A percentile compares a stretch with the other conserved stretches of the same genome.
Conservation (phyloP, 2,329 filamentous ascomycete genomes). For the Hymenoscyphus linearis region DNA sequence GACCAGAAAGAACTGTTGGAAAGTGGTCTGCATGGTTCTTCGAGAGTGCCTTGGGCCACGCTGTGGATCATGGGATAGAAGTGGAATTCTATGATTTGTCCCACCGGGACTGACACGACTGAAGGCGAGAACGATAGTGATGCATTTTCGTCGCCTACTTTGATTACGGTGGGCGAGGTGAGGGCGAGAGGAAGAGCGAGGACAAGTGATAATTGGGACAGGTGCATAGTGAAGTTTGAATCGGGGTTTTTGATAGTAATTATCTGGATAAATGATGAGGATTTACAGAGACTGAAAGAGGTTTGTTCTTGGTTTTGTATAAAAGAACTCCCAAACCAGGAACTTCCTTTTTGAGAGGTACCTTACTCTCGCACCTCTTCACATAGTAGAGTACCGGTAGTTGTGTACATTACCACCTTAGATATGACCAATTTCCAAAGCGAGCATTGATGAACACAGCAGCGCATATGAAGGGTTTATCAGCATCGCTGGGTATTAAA, state of each 20-base stretch:
- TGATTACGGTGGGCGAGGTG: conserved; percentile 26
- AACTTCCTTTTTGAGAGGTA: background rate
- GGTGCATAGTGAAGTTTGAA: conserved; percentile 24
- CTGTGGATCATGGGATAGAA: conserved; percentile 49
- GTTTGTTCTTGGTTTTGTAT: background rate
- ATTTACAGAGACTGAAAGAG: background rate
- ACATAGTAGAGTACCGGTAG: background rate
- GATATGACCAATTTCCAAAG: background rate
- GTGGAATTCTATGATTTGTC: conserved; percentile 50
- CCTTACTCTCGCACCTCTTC: background rate
- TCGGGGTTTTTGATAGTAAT: background rate
- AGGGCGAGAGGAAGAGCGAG: conserved; percentile 5
- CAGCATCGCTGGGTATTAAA: background rate
- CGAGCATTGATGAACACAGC: background rate
- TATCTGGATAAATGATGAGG: too few species aligned
- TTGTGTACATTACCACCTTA: background rate
- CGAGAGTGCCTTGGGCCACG: conserved; percentile 37
- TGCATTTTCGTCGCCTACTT: conserved; percentile 26
- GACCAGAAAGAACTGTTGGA: conserved; percentile 24
- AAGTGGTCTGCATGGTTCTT: conserved; percentile 31
- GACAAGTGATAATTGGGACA: conserved; percentile 16
- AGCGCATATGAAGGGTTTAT: background rate
- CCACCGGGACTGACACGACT: conserved; percentile 42
- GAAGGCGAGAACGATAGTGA: conserved; percentile 45
- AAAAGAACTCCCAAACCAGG: background rate